Conservation (phyloP, 1,139 yeast species). For the Magnusiomyces suaveolens region DNA sequence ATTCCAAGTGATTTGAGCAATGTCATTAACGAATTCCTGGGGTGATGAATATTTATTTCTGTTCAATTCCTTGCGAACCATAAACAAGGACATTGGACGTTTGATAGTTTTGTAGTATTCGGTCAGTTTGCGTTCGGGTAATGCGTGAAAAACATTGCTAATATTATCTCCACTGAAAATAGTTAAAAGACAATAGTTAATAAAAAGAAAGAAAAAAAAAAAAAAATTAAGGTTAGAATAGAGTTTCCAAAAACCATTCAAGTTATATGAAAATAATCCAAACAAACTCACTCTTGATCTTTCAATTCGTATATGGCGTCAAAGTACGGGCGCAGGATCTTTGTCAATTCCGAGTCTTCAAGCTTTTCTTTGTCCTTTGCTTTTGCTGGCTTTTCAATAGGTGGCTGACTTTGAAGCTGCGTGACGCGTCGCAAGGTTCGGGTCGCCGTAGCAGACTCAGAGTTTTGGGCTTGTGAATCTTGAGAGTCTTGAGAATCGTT, state of each 20-base stretch:
- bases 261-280: no score
- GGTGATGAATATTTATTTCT: slow-evolving; percentile 47
- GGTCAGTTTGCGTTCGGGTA: slow-evolving; percentile 37
- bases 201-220: background rate
- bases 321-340: slow-evolving; percentile 22
- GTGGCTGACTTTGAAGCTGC: background rate
- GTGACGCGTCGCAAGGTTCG: slow-evolving; percentile 1
- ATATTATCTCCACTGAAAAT: slow-evolving; percentile 24
- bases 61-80: slow-evolving; percentile 39
- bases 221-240: background rate
- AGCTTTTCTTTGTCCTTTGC: background rate
- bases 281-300: slow-evolving; percentile 22
- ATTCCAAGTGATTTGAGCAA: slow-evolving; percentile 82
- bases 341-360: slow-evolving; percentile 7
- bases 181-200: slow-evolving; percentile 2
- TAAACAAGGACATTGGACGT: slow-evolving; percentile 40
- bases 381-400: background rate
- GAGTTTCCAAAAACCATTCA: no score
- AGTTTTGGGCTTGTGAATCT: background rate
- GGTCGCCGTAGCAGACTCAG: background rate
- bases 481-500: background rate
- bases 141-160: slow-evolving; percentile 37
- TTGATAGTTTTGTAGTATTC: slow-evolving; percentile 42
- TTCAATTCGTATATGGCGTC: slow-evolving; percentile 29
- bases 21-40: slow-evolving; percentile 62